Percentiles rank a stretch among this genome's conserved stretches.
phyloP scores from a whole-genome alignment of 257 asterid species.

The Eucommia ulmoides region DNA sequence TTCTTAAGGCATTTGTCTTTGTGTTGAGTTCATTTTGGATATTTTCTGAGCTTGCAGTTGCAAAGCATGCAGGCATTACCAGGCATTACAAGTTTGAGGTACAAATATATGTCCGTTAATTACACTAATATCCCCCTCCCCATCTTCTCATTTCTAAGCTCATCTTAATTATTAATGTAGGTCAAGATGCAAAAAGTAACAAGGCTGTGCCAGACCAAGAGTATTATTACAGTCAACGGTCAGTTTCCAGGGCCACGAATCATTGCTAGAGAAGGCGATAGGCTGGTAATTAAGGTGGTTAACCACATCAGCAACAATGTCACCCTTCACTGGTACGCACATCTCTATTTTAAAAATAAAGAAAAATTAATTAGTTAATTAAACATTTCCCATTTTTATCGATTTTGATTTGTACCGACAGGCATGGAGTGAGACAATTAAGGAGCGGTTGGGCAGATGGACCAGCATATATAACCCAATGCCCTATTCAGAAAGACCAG shows the following conservation, averaged over 20 bases:
- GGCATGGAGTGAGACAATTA: too few relatives aligned
- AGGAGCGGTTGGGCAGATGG: too few relatives aligned
- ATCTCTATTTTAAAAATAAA: too few relatives aligned
- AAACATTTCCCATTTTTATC: too few relatives aligned
- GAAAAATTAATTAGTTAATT: too few relatives aligned
- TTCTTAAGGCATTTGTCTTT: slow-evolving; percentile 12
- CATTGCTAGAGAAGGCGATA: slow-evolving; percentile 54
- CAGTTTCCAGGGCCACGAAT: slow-evolving; percentile 56
- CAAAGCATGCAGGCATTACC: slow-evolving; percentile 23
- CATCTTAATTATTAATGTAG: slow-evolving; percentile 9
- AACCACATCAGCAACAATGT: slow-evolving; percentile 47
- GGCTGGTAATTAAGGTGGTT: slow-evolving; percentile 36
- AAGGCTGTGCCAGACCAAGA: slow-evolving; percentile 50
- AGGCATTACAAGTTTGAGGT: slow-evolving; percentile 38
- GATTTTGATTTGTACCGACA: too few relatives aligned
- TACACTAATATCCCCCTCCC: neutral
- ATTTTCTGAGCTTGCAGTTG: slow-evolving; percentile 3
- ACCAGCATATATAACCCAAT: too few relatives aligned
- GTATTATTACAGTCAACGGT: slow-evolving; percentile 56
- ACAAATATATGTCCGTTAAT: slow-evolving; percentile 1
- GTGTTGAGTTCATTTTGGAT: neutral
- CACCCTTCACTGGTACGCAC: slow-evolving; percentile 56
- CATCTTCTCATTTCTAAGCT: neutral
- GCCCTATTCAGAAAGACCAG: too few relatives aligned
- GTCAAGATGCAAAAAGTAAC: slow-evolving; percentile 41